A percentile compares a stretch with the other conserved stretches of the same genome.
Conservation (phyloP, 108 stramenopile genomes). For the Nitzschia sp. region DNA sequence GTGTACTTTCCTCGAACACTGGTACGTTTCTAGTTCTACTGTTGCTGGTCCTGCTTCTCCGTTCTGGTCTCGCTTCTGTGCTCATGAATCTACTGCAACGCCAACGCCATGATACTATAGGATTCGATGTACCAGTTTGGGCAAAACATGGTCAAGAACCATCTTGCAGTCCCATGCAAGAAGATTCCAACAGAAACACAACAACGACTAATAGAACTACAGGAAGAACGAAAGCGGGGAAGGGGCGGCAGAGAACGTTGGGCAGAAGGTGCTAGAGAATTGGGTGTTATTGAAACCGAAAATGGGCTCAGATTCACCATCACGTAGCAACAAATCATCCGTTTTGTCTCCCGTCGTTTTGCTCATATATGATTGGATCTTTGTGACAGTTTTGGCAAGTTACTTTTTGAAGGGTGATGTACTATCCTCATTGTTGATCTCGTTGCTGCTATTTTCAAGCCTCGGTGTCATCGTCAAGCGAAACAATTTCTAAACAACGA, state of each 20-base stretch:
- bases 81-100: neutral
- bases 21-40: conserved; percentile 9
- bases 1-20: conserved; percentile 70
- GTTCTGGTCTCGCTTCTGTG: neutral
- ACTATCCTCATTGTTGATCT: too few relatives aligned
- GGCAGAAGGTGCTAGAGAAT: conserved; percentile 31
- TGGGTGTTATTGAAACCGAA: conserved; percentile 25
- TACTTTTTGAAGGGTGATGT: too few relatives aligned
- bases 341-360: too few relatives aligned
- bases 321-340: too few relatives aligned
- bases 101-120: neutral
- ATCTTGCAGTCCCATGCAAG: conserved; percentile 22
- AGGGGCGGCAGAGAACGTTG: conserved; percentile 43
- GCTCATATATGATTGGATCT: too few relatives aligned
- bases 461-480: too few relatives aligned
- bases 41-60: neutral
- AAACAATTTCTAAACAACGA: too few relatives aligned
- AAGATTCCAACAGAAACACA: conserved; percentile 20
- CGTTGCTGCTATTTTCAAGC: too few relatives aligned
- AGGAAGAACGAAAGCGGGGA: conserved; percentile 29
- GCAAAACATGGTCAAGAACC: conserved; percentile 41
- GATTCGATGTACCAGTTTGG: conserved; percentile 40
- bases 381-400: too few relatives aligned
- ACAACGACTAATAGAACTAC: conserved; percentile 8
- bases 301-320: conserved; percentile 1